Evolutionary conservation across 2,329 filamentous ascomycete genomes (phyloP), one percentile per base, ranked within the genome.

Genomic region (Pseudocercospora macadamiae): DNA sequence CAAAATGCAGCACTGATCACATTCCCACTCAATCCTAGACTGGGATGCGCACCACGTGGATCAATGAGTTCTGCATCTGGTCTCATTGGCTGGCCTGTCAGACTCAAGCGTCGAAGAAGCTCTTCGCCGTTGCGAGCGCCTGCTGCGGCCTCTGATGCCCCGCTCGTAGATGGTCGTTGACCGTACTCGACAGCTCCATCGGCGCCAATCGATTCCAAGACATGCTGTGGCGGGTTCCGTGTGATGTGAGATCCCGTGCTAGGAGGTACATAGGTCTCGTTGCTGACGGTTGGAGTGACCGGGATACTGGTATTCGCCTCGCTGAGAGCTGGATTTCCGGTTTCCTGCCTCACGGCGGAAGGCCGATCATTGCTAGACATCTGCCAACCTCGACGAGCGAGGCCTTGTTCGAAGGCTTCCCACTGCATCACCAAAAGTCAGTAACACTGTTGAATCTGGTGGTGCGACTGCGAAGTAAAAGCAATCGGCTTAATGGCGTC

Each of bases 1-100:
- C 82, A 84, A 64, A 86, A 86, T 10, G 83, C 82, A 19, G 83
- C 86, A 65, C 84, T 87, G 70, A 89, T 87, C 62, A 88, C 77
- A 58, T 82, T 80, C 16, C 86, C 86, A 59, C 82, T 86, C 51
- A 88, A 76, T 42, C 81, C 79, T 25, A 89, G 75, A 12, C 77
- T 79, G 5, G 84, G 82, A 67, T 87, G 80, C 30, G 83, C 80
- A 48, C 78, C 75, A 49, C 79, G 77, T 23, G 84, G 83, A 64
- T 86, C 82, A 18, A 80, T 65, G 56, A 81, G 77, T n/a, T 77
- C 74, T 32, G 76, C 70, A 44, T 79, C 74, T 7, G 70, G 67
- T 51, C 73, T 72, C 2, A 71, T 68, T 16, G 65, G 65, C 64
- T 63, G 54, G 65, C 75, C 70, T 55, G 75, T 68, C 21, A 83